Base-by-base conservation (phyloP, 768 basidiomycete species). In the Mycena epipterygia region DNA sequence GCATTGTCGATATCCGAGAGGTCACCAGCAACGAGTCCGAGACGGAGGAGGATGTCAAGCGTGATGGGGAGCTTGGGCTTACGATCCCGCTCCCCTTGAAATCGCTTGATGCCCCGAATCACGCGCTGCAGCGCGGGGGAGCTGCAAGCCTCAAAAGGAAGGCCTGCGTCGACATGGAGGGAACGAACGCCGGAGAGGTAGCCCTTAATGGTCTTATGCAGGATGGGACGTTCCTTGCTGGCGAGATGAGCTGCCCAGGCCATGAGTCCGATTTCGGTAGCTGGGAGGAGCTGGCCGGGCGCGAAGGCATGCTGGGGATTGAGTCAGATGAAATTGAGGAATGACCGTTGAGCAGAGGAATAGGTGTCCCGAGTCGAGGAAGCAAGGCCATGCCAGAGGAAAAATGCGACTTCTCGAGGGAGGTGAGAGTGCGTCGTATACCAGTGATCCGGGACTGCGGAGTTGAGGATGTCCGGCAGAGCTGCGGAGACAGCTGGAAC, bases 81-180 rank as follows among this genome's bases (percentile, higher is more conserved):
- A 5, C 74, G 76, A 7, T 71, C 71, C 7, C 59, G 37, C 21
- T 79, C 75, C 3, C 82, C 79, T 59, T 78, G 73, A 39, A 75
- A 76, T 5, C 70, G 73, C 68, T 82, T 82, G 68, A 81, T 81
- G 11, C 82, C 81, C 0, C 80, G 68, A 51, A 83, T 71, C 37
- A 82, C 64, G 0, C 77, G 72, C 32, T 77, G 76, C 19, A 81
- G 61, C 2, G 74, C 73, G 2, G 75, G 74, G n/a, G 81, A 80
- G 35, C 80, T 67, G 42, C 75, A 76, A 2, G 75, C 73, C 0
- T 51, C 33, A 32, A 76, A 77, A 29, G 79, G 71, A n/a, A 81
- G 75, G 25, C 76, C 79, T 14, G 72, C 64, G 35, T 83, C 77
- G 48, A 79, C 53, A 51, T 83, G 81, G 65, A 79, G 73, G 71